These are phyloP conservation scores for Lyophyllum decastes DNA, from an alignment of 768 basidiomycete species.

Conservation along the genomic window DNA sequence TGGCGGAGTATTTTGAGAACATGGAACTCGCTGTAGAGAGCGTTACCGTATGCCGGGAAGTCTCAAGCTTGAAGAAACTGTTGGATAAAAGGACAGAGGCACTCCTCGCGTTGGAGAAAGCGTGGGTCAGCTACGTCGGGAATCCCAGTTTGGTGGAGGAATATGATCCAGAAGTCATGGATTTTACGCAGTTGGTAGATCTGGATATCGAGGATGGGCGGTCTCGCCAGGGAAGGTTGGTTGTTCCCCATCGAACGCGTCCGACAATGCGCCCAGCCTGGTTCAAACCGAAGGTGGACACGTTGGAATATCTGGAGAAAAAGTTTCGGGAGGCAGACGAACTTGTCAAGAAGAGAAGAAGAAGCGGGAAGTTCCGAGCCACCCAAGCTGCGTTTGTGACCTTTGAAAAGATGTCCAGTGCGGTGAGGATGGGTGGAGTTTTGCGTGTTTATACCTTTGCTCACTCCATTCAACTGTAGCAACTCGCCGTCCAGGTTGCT, in stretches of 20 bases:
- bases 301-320: constrained; percentile 83
- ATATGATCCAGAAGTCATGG: constrained; percentile 73
- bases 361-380: constrained; percentile 73
- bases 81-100: constrained; percentile 83
- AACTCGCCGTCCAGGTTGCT: constrained; percentile 87
- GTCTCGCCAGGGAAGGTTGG: constrained; percentile 49
- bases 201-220: constrained; percentile 54
- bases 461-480: constrained; percentile 39
- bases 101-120: constrained; percentile 74
- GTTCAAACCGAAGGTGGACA: constrained; percentile 81
- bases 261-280: constrained; percentile 77
- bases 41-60: constrained; percentile 85
- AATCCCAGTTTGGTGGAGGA: constrained; percentile 88
- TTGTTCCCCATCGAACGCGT: constrained; percentile 72
- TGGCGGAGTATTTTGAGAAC: constrained; percentile 93
- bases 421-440: constrained; percentile 49
- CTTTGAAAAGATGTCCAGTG: constrained; percentile 93
- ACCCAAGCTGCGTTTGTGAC: constrained; percentile 93
- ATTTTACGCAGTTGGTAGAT: constrained; percentile 48
- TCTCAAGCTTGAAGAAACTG: constrained; percentile 68
- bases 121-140: constrained; percentile 91
- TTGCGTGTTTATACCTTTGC: not conserved
- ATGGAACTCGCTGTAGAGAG: constrained; percentile 90
- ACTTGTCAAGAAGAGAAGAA: constrained; percentile 71
- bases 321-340: constrained; percentile 84